Evolutionary conservation across 257 asterid species (phyloP), one percentile per base, ranked within the genome.

Genomic region (Ilex asprella): DNA sequence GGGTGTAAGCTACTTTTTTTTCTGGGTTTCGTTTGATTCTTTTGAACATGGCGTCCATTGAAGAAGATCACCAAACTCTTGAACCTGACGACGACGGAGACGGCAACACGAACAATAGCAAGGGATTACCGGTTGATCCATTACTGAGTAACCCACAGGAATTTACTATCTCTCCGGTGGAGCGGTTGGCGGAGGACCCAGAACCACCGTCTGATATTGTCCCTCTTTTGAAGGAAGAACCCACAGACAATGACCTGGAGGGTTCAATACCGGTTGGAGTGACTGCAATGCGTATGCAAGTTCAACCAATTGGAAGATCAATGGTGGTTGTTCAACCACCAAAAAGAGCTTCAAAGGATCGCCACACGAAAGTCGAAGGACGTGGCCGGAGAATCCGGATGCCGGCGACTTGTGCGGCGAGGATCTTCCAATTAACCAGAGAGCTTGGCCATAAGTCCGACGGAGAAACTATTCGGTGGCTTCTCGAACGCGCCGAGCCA

Each of bases 291-390:
- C 14, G 10, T 6, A 49, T 11, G 54, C 13, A 6, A 49, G 15
- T 16, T 15, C 57, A 53, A 16, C 30, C 27, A 2, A 53, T 53
- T n/a, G 4, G 15, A 46, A 32, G 57, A 10, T 55, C 65, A 39
- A 27, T 53, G 31, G 2, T 49, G 62, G 75, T 29, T 66, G 60
- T 50, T 67, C 62, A 65, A 21, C 75, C 75, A 31, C 73, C 81
- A 11, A 88, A 75, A 72, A 81, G 85, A 68, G 74, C 85, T 30
- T 79, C 77, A 44, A 88, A 86, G 69, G 96, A 88, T 81, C 84
- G 96, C 6, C 96, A 88, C 74, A 86, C 95, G 8, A 88, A 88
- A 71, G 96, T 88, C 61, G 92, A 88, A 77, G 96, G 96, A 1
- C 92, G 95, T 2, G 95, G 96, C 39, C 66, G 96, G 72, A 77